Evolutionary conservation across 2,329 filamentous ascomycete genomes (phyloP).

Genomic region (Penicillium sp.): DNA sequence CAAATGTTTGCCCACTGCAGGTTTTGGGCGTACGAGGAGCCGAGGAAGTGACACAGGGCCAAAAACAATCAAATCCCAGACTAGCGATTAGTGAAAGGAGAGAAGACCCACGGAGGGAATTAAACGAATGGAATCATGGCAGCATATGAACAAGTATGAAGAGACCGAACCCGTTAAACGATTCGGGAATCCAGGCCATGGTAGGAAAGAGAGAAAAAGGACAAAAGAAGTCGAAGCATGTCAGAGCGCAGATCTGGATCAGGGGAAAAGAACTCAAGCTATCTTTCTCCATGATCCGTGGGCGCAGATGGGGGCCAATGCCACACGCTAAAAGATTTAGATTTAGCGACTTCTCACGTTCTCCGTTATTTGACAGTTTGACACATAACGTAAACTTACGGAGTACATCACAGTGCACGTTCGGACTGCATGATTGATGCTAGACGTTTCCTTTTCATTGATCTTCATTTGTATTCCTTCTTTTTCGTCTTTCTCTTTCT

Average conservation of each 20-base stretch:
- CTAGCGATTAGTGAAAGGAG: conserved; percentile 12
- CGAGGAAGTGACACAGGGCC: not conserved
- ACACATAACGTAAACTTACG: conserved; percentile 2
- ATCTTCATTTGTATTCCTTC: no score
- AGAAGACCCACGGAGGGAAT: conserved; percentile 14
- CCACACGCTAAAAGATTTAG: conserved; percentile 22
- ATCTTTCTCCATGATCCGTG: conserved; percentile 20
- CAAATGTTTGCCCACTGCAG: not conserved
- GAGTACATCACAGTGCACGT: no score
- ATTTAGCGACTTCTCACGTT: not conserved
- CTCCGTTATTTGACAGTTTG: conserved; percentile 10
- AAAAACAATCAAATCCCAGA: not conserved
- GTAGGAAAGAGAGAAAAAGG: conserved; percentile 6
- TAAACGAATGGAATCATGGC: conserved; percentile 12
- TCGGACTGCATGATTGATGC: no score
- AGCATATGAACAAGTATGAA: conserved; percentile 8
- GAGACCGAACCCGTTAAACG: conserved; percentile 9
- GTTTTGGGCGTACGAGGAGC: conserved; percentile 1
- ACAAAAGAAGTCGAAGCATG: conserved; percentile 2
- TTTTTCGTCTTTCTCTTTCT: no score
- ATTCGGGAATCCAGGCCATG: conserved; percentile 5
- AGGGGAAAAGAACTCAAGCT: conserved; percentile 18
- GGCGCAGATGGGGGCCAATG: conserved; percentile 18
- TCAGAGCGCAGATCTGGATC: conserved; percentile 15
- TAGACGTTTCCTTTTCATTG: no score